Percentiles rank a stretch among this genome's conserved stretches.
phyloP scores from a whole-genome alignment of 371 early-diverging fungal species.

The Rhizoclosmatium hyalinum region DNA sequence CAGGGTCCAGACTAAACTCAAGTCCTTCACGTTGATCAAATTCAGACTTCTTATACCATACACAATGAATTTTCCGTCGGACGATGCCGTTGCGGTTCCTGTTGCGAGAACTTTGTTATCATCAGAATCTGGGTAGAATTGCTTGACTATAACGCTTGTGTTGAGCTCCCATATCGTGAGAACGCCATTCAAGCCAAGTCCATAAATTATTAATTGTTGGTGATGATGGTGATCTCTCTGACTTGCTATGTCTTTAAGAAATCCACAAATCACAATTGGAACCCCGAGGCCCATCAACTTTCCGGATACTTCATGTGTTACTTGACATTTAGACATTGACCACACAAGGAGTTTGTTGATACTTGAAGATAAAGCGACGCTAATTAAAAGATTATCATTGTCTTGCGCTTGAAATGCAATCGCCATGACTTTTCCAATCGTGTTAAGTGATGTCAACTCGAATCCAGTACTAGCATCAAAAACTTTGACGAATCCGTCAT shows the following conservation, averaged over 20 bases:
- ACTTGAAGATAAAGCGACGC: background rate
- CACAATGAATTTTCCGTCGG: slow-evolving; percentile 18
- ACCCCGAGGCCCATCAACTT: slow-evolving; percentile 16
- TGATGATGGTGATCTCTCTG: background rate
- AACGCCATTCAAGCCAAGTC: slow-evolving; percentile 25
- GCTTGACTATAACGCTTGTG: slow-evolving; percentile 10
- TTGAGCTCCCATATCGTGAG: slow-evolving; percentile 27
- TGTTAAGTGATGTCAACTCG: slow-evolving; percentile 5
- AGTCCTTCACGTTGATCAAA: background rate
- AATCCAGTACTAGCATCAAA: slow-evolving; percentile 21
- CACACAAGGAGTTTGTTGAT: slow-evolving; percentile 15
- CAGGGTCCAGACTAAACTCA: background rate
- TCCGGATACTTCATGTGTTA: slow-evolving; percentile 7
- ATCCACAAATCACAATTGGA: slow-evolving; percentile 9
- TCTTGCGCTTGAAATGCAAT: slow-evolving; percentile 16
- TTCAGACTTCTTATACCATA: slow-evolving; percentile 21
- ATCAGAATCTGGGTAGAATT: slow-evolving; percentile 28
- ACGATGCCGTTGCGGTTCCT: slow-evolving; percentile 17
- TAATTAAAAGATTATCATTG: background rate
- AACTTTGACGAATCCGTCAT: slow-evolving; percentile 15
- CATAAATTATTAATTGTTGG: slow-evolving; percentile 9
- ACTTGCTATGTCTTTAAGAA: slow-evolving; percentile 6
- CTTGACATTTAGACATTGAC: slow-evolving; percentile 20
- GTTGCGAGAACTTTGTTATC: slow-evolving; percentile 26
- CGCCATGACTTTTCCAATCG: slow-evolving; percentile 17